These are phyloP conservation scores for Lentinus polychrous DNA, from an alignment of 1,284 basidiomycete genomes.

Conservation along the genomic window DNA sequence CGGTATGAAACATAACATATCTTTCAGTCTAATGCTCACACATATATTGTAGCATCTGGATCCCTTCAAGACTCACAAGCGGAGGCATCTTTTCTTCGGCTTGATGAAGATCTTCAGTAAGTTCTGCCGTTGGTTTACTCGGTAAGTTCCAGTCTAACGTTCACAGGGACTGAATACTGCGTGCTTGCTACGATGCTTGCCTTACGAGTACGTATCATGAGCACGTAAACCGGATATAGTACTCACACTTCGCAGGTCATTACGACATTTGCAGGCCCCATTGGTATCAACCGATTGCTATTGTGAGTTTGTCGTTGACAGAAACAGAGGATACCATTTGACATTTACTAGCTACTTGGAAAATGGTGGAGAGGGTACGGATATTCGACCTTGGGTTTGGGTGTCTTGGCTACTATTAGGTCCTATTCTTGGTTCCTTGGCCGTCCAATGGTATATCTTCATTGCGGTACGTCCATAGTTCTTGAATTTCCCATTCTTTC, in stretches of 20 bases:
- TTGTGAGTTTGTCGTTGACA: conserved; percentile 14
- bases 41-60: conserved; percentile 24
- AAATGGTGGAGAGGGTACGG: conserved; percentile 28
- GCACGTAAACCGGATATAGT: background rate
- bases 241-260: conserved; percentile 7
- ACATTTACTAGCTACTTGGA: conserved; percentile 33
- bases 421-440: conserved; percentile 35
- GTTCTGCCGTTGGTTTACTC: background rate
- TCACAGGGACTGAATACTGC: conserved; percentile 17
- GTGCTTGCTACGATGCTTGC: conserved; percentile 16
- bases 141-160: background rate
- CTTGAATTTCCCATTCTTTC: background rate
- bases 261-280: conserved; percentile 31
- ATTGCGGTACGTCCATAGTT: conserved; percentile 28
- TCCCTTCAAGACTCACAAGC: conserved; percentile 13
- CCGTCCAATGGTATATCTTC: conserved; percentile 44
- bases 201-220: conserved; percentile 6
- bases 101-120: conserved; percentile 17
- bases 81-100: conserved; percentile 19
- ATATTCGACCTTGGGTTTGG: conserved; percentile 54
- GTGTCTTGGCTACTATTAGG: conserved; percentile 54
- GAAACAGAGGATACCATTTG: conserved; percentile 21
- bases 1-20: conserved; percentile 7
- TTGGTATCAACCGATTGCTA: conserved; percentile 41
- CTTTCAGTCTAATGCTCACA: background rate